Conservation (phyloP, 768 basidiomycete species). For the Russula dissimulans region DNA sequence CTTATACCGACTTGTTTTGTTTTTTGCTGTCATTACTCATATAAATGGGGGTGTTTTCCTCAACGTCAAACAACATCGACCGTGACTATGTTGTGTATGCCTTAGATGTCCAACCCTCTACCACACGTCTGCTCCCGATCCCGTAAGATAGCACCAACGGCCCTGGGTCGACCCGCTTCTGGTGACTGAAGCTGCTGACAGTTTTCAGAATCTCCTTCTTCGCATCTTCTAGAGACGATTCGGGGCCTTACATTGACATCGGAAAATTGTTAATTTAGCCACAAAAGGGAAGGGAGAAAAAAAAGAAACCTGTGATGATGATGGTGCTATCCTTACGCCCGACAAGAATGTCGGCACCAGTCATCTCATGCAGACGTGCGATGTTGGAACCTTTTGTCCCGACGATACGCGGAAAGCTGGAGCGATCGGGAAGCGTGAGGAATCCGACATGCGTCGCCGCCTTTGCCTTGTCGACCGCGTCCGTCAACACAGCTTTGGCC, state of each 20-base stretch:
- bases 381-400: slow-evolving; percentile 89
- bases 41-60: too few relatives aligned
- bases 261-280: neutral
- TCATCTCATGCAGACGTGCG: slow-evolving; percentile 77
- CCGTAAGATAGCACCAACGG: neutral
- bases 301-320: slow-evolving; percentile 61
- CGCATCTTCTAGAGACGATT: slow-evolving; percentile 57
- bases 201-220: slow-evolving; percentile 69
- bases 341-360: slow-evolving; percentile 86
- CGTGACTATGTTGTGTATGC: too few relatives aligned
- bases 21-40: too few relatives aligned
- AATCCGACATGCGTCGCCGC: slow-evolving; percentile 74
- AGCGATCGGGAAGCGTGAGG: slow-evolving; percentile 73
- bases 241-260: slow-evolving; percentile 46
- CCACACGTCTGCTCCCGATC: neutral
- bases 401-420: slow-evolving; percentile 87
- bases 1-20: too few relatives aligned
- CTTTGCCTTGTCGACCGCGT: slow-evolving; percentile 65
- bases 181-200: slow-evolving; percentile 21
- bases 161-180: slow-evolving; percentile 5
- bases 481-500: slow-evolving; percentile 55
- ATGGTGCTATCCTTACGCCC: slow-evolving; percentile 83
- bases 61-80: too few relatives aligned
- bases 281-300: neutral
- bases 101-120: neutral